These are phyloP conservation scores for Tylopilus sp. DNA, from an alignment of 1,284 basidiomycete species.

Conservation along the genomic window DNA sequence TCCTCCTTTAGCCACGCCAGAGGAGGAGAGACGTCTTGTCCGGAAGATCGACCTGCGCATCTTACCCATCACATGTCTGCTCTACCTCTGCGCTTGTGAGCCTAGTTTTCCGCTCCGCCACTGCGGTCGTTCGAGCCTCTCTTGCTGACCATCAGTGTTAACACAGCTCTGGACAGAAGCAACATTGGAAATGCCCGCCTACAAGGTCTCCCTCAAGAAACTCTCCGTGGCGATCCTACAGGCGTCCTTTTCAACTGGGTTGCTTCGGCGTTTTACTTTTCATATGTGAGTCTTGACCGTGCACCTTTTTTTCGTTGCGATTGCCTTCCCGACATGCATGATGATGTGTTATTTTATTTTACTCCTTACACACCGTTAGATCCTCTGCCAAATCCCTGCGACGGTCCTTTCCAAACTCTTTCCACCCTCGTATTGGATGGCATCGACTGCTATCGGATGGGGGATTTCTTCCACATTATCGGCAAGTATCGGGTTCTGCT, in stretches of 20 bases:
- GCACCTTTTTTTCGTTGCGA: not conserved
- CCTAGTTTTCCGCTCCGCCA: not conserved
- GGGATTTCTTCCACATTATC: conserved; percentile 64
- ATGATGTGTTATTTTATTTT: not conserved
- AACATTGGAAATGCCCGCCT: conserved; percentile 75
- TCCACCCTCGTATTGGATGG: conserved; percentile 64
- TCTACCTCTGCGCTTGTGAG: conserved; percentile 73
- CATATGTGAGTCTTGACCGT: conserved; percentile 49
- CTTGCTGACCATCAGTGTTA: not conserved
- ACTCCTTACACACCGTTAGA: conserved; percentile 37
- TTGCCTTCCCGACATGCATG: not conserved
- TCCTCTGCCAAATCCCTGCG: conserved; percentile 66
- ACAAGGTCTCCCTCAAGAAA: conserved; percentile 61
- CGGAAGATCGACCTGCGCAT: conserved; percentile 65
- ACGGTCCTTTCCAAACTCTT: conserved; percentile 61
- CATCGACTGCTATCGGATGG: conserved; percentile 62
- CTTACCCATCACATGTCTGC: conserved; percentile 63
- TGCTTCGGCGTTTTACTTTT: conserved; percentile 69
- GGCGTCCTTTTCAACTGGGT: conserved; percentile 67
- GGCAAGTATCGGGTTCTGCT: conserved; percentile 36
- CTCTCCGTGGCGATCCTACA: conserved; percentile 59
- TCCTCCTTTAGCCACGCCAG: conserved; percentile 23
- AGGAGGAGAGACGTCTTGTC: conserved; percentile 57
- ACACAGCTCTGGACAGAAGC: conserved; percentile 60
- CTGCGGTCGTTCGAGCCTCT: not conserved